Conservation (phyloP, 192 early-diverging fungal species). For the Thamnidium elegans region DNA sequence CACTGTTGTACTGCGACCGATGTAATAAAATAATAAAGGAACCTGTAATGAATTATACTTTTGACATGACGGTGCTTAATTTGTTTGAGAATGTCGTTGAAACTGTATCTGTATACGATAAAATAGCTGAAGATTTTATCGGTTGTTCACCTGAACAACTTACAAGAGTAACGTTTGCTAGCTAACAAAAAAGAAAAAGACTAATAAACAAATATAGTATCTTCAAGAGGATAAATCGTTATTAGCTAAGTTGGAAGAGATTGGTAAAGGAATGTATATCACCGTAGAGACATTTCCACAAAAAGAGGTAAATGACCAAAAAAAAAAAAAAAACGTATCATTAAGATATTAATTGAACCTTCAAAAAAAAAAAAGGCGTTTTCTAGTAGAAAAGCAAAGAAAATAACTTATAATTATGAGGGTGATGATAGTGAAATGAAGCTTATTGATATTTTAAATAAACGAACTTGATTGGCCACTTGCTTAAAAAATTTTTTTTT, state of each 20-base stretch:
- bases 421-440: too few relatives aligned
- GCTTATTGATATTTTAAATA: too few relatives aligned
- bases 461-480: too few relatives aligned
- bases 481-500: too few relatives aligned
- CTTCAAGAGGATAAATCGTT: background rate
- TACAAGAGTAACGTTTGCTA: background rate
- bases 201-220: background rate
- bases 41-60: background rate
- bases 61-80: background rate
- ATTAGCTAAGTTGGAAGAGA: background rate
- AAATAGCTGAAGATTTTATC: background rate
- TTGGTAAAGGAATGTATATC: background rate
- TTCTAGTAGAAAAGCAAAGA: background rate
- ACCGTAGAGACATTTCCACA: background rate
- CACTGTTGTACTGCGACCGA: background rate
- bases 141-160: background rate
- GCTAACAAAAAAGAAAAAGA: too few relatives aligned
- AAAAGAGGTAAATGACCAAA: too few relatives aligned
- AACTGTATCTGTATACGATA: background rate
- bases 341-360: too few relatives aligned
- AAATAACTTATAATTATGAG: too few relatives aligned
- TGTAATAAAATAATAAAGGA: background rate
- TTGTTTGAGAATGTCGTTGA: background rate
- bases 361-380: too few relatives aligned
- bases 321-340: too few relatives aligned